These are phyloP conservation scores for Daedalea quercina DNA, from an alignment of 768 basidiomycete species.

Conservation along the genomic window DNA sequence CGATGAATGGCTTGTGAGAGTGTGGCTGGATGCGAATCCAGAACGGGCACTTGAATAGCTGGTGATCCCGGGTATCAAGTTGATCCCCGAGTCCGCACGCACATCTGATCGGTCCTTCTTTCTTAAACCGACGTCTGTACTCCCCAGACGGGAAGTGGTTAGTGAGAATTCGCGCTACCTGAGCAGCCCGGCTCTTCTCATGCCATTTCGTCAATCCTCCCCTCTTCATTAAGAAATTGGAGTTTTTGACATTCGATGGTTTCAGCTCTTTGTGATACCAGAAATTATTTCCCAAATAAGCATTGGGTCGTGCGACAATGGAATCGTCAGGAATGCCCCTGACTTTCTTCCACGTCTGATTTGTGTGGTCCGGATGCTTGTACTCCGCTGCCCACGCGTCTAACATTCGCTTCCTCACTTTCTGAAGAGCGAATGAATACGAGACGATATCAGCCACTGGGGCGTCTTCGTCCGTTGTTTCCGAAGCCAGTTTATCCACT, in stretches of 20 bases:
- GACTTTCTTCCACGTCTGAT: neutral
- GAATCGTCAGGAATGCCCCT: neutral
- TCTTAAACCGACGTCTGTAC: constrained; percentile 3
- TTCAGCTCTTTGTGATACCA: constrained; percentile 3
- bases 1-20: neutral
- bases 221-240: neutral
- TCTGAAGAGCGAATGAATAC: neutral
- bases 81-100: neutral
- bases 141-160: constrained; percentile 5
- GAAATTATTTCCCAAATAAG: neutral
- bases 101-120: neutral
- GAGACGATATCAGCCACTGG: neutral
- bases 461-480: neutral
- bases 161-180: neutral
- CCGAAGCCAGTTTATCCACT: neutral
- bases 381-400: no score
- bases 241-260: neutral
- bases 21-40: neutral
- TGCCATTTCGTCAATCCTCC: neutral
- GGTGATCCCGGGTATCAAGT: neutral
- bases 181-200: neutral
- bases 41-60: constrained; percentile 1
- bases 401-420: neutral
- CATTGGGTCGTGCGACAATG: neutral
- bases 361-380: neutral